These are phyloP conservation scores for Rhizophagus sp. DNA, from an alignment of 192 early-diverging fungal genomes.

Conservation along the genomic window DNA sequence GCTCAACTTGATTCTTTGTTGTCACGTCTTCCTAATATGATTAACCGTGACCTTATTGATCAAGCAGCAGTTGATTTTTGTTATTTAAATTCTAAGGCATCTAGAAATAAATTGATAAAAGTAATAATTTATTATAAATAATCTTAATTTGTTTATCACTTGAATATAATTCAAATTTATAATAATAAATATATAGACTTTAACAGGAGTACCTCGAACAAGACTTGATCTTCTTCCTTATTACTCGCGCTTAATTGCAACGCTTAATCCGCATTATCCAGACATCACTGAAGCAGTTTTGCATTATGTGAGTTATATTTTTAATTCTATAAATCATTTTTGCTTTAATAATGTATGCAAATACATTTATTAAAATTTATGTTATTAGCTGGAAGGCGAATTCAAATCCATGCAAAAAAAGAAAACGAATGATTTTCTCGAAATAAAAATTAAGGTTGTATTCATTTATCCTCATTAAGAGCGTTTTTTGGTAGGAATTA, in stretches of 20 bases:
- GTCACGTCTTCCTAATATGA: constrained; percentile 68
- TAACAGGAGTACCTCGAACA: constrained; percentile 78
- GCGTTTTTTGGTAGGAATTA: neutral
- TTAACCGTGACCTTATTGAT: constrained; percentile 87
- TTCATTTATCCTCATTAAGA: neutral
- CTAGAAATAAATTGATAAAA: constrained; percentile 75
- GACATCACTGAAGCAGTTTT: constrained; percentile 79
- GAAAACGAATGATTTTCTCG: constrained; percentile 69
- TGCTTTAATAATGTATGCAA: neutral
- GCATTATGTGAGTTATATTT: constrained; percentile 48
- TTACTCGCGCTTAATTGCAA: constrained; percentile 88
- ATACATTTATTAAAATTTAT: constrained; percentile 12
- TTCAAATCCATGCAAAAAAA: constrained; percentile 74
- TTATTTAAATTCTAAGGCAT: constrained; percentile 80
- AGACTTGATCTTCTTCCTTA: constrained; percentile 87
- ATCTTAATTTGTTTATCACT: neutral
- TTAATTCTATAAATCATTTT: neutral
- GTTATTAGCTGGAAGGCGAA: constrained; percentile 61
- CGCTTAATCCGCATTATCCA: constrained; percentile 81
- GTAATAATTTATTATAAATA: constrained; percentile 27
- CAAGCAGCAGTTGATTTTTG: constrained; percentile 91
- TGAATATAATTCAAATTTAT: neutral
- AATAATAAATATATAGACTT: constrained; percentile 36
- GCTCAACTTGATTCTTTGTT: constrained; percentile 69
- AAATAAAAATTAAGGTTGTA: constrained; percentile 71